phyloP scores from a whole-genome alignment of 495 filamentous ascomycete genomes.

The Xylaria cubensis region DNA sequence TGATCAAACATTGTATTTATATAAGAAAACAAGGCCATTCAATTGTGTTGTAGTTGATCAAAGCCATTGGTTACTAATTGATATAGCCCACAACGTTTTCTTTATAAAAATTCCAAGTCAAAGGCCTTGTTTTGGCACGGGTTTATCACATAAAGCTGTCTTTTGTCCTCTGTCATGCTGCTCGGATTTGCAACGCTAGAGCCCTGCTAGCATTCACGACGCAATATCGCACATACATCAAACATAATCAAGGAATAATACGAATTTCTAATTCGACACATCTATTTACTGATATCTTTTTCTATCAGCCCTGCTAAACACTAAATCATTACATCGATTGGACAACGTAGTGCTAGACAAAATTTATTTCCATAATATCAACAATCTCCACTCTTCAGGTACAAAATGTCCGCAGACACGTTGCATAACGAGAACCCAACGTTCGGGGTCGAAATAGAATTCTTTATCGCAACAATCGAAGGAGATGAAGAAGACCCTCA shows the following conservation, averaged over 20 bases:
- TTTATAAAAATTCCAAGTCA: not conserved
- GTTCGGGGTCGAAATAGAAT: constrained; percentile 45
- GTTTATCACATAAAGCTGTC: not conserved
- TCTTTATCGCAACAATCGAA: constrained; percentile 31
- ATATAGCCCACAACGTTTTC: not conserved
- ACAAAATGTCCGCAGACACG: constrained; percentile 16
- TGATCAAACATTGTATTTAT: not conserved
- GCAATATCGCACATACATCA: not conserved
- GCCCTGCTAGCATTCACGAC: not conserved
- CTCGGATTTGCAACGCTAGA: not conserved
- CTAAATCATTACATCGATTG: not conserved
- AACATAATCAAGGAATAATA: not conserved
- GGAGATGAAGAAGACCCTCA: not conserved
- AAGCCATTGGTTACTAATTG: not conserved
- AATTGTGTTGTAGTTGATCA: not conserved
- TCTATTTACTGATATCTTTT: not conserved
- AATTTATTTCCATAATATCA: not conserved
- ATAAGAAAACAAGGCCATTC: not conserved
- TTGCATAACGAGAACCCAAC: constrained; percentile 21
- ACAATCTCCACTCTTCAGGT: not conserved
- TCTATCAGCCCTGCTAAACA: not conserved
- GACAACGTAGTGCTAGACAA: not conserved
- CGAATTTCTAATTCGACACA: not conserved
- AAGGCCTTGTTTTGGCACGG: not conserved
- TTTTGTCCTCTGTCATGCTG: not conserved